Percentiles rank a stretch among this genome's conserved stretches.
Conservation (phyloP, 306 rosid genomes). For the Carpinus fangiana region DNA sequence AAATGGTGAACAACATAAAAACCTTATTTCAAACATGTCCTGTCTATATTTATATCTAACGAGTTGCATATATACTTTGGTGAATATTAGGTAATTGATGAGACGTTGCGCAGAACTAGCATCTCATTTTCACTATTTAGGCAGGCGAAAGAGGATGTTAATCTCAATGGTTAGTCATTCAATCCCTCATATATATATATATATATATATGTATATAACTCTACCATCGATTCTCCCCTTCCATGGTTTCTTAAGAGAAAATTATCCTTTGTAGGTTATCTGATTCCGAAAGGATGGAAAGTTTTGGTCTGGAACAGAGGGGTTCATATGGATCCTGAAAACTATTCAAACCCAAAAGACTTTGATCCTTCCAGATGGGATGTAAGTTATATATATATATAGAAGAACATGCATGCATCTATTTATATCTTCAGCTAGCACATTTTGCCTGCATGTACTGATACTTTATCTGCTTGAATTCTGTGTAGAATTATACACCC, state of each 20-base stretch:
- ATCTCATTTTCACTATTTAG: slow-evolving; percentile 54
- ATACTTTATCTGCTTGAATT: not conserved
- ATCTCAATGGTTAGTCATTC: slow-evolving; percentile 44
- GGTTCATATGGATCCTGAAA: slow-evolving; percentile 71
- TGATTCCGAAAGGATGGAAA: slow-evolving; percentile 74
- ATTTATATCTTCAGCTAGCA: too few species aligned
- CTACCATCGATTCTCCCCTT: not conserved
- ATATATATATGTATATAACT: slow-evolving; percentile 27
- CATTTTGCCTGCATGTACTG: not conserved
- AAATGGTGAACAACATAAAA: not conserved
- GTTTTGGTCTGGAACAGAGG: slow-evolving; percentile 63
- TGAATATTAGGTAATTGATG: slow-evolving; percentile 54
- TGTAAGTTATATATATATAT: not conserved
- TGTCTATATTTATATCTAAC: slow-evolving; percentile 12
- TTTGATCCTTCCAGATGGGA: slow-evolving; percentile 72
- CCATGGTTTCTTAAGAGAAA: not conserved
- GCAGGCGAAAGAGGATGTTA: slow-evolving; percentile 58
- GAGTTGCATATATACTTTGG: not conserved
- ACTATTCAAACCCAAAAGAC: slow-evolving; percentile 46
- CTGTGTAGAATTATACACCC: slow-evolving; percentile 40
- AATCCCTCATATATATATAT: not conserved
- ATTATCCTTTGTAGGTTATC: slow-evolving; percentile 49
- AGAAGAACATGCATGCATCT: not conserved
- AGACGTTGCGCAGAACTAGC: slow-evolving; percentile 52
- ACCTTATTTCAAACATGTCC: not conserved